phyloP scores from a whole-genome alignment of 2,329 filamentous ascomycete species.

The Sclerotinia spermophila region DNA sequence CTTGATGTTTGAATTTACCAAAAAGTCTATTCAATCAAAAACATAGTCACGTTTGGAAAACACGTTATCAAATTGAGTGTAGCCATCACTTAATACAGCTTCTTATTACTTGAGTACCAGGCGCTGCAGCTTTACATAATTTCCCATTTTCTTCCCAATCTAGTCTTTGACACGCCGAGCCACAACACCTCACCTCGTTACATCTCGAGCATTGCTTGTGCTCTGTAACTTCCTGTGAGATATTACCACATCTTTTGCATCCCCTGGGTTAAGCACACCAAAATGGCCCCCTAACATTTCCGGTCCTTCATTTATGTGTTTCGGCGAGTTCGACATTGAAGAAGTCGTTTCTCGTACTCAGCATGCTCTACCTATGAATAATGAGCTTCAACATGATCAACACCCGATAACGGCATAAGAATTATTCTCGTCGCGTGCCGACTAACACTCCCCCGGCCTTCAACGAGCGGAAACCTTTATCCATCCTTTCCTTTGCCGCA shows the following conservation, averaged over 20 bases:
- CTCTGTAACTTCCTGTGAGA: not conserved
- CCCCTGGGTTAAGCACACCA: not conserved
- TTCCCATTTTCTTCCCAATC: constrained; percentile 10
- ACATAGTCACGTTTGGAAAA: too few relatives aligned
- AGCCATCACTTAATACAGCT: too few relatives aligned
- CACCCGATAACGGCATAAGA: constrained; percentile 1
- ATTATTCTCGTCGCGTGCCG: not conserved
- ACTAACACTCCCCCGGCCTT: not conserved
- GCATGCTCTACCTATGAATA: not conserved
- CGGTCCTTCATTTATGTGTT: not conserved
- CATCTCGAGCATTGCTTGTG: not conserved
- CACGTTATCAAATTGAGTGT: too few relatives aligned
- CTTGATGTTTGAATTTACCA: too few relatives aligned
- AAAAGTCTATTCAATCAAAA: too few relatives aligned
- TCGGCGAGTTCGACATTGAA: too few relatives aligned
- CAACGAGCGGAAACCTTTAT: not conserved
- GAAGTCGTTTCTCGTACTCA: too few relatives aligned
- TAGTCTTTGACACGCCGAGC: not conserved
- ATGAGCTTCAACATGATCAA: not conserved
- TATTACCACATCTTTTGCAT: not conserved
- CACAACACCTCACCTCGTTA: not conserved
- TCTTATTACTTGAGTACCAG: not conserved
- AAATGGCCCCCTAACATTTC: too few relatives aligned
- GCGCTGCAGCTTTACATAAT: not conserved
- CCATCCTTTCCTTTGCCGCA: not conserved